Percentiles rank a stretch among this genome's conserved stretches.
These are phyloP conservation scores for Xylariomycetidae sp. DNA, from an alignment of 2,329 filamentous ascomycete species.

Conservation along the genomic window DNA sequence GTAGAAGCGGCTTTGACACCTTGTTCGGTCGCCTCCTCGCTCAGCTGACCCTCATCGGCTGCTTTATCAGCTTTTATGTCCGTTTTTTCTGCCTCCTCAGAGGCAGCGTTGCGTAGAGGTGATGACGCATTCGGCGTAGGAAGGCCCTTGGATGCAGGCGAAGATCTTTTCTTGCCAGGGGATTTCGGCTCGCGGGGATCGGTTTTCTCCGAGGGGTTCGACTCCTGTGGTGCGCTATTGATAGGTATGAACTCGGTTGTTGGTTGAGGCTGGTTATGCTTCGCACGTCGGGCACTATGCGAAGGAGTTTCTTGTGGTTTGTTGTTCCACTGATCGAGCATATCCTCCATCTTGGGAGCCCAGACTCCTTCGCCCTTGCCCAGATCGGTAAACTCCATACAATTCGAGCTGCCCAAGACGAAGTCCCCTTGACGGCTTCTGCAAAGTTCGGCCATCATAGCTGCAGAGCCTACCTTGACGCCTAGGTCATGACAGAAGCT, in stretches of 20 bases:
- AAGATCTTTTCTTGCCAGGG: slow-evolving; percentile 1
- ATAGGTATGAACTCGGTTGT: not conserved
- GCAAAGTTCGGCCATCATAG: slow-evolving; percentile 78
- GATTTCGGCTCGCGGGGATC: slow-evolving; percentile 1
- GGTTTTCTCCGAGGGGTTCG: slow-evolving; percentile 1
- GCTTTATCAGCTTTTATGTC: slow-evolving; percentile 1
- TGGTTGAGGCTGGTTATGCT: slow-evolving; percentile 8
- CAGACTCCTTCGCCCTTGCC: slow-evolving; percentile 73
- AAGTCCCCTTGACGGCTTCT: slow-evolving; percentile 81
- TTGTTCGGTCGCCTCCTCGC: slow-evolving; percentile 1
- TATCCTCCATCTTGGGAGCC: slow-evolving; percentile 65
- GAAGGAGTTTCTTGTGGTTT: slow-evolving; percentile 9
- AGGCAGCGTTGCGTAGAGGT: slow-evolving; percentile 1
- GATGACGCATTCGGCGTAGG: slow-evolving; percentile 11
- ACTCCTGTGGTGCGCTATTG: slow-evolving; percentile 1
- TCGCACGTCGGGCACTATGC: slow-evolving; percentile 11
- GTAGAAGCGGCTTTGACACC: not conserved
- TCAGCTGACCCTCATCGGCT: not conserved
- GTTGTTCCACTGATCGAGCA: slow-evolving; percentile 39
- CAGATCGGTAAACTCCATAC: slow-evolving; percentile 75
- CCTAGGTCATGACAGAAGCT: slow-evolving; percentile 92
- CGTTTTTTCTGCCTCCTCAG: slow-evolving; percentile 3
- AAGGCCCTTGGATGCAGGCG: slow-evolving; percentile 2
- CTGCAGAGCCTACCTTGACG: slow-evolving; percentile 73
- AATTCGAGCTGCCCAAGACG: slow-evolving; percentile 62